phyloP scores from a whole-genome alignment of 2,329 filamentous ascomycete genomes.

The Drechmeria coniospora region DNA sequence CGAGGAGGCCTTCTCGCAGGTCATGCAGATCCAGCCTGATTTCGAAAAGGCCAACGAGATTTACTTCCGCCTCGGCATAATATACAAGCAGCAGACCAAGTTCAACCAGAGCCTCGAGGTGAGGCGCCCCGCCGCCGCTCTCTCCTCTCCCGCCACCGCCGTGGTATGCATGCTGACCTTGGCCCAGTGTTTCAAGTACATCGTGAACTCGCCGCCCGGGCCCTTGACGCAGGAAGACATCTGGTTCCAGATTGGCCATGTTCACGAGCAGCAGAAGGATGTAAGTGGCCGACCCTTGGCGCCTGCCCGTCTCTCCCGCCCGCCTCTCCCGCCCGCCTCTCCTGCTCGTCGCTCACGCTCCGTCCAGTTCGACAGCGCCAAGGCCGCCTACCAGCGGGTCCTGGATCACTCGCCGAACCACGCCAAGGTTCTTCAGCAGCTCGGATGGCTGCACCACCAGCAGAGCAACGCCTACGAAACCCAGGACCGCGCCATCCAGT shows the following conservation, averaged over 20 bases:
- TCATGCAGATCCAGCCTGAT: slow-evolving; percentile 95
- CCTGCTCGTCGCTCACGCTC: slow-evolving; percentile 18
- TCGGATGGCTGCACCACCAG: slow-evolving; percentile 95
- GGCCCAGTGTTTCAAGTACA: slow-evolving; percentile 94
- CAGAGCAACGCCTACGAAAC: slow-evolving; percentile 82
- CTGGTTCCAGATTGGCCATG: slow-evolving; percentile 98
- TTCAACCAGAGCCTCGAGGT: slow-evolving; percentile 86
- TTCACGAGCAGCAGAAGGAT: slow-evolving; percentile 97
- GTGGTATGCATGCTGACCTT: too few relatives aligned
- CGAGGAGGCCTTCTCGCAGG: slow-evolving; percentile 94
- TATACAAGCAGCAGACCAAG: slow-evolving; percentile 97
- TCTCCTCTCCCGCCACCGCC: too few relatives aligned
- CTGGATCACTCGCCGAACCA: slow-evolving; percentile 90
- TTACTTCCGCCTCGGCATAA: slow-evolving; percentile 97
- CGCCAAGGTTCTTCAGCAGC: slow-evolving; percentile 92
- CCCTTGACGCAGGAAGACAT: slow-evolving; percentile 95
- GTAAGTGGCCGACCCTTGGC: too few relatives aligned
- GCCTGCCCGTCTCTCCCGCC: too few relatives aligned
- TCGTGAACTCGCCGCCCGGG: slow-evolving; percentile 80
- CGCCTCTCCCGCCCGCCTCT: neutral
- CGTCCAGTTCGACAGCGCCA: slow-evolving; percentile 77
- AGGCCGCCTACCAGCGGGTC: slow-evolving; percentile 81
- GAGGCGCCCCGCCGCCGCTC: too few relatives aligned
- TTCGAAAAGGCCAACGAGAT: slow-evolving; percentile 99
- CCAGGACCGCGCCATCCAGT: slow-evolving; percentile 93